Base-by-base conservation (phyloP, 768 basidiomycete genomes). In the Calocybe cyanea region DNA sequence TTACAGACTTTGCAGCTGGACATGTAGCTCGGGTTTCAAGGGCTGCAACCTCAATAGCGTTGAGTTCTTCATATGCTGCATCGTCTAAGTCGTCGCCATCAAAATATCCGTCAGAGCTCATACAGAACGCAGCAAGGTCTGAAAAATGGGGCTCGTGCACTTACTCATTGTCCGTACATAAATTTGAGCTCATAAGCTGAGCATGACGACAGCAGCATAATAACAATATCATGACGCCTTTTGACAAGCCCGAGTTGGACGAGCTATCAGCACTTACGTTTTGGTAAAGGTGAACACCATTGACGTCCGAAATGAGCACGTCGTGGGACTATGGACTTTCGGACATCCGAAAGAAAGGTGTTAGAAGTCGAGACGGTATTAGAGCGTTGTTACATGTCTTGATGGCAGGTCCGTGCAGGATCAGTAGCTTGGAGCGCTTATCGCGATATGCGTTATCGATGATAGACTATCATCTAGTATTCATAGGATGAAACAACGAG, bases 71-170 rank as follows among this genome's bases (percentile, higher is more conserved):
- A 6, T 88, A 57, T 2, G 77, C 73, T 28, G 73, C 76, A 35
- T 75, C 75, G 62, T 88, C 76, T 31, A 85, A 57, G 41, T 70
- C 75, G 23, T 84, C 83, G 50, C 80, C 81, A 50, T 78, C 77
- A 59, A 85, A 90, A 58, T 82, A 87, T 33, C 74, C 82, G 67
- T 87, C 87, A 28, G 85, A 87, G 69, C 81, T 85, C 86, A 90
- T 87, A 50, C 43, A 28, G 55, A 18, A 11, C 25, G 25, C 25
- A 28, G 25, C 25, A 28, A 28, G 25, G n/a, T n/a, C n/a, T n/a
- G n/a, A n/a, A n/a, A n/a, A n/a, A n/a, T n/a, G n/a, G n/a, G n/a
- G n/a, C n/a, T n/a, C n/a, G n/a, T n/a, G n/a, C n/a, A n/a, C n/a
- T n/a, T n/a, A n/a, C n/a, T n/a, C n/a, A n/a, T n/a, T n/a, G n/a